Evolutionary conservation across 192 early-diverging fungal genomes (phyloP), one percentile per base, ranked within the genome.

Genomic region (Coemansia sp.): DNA sequence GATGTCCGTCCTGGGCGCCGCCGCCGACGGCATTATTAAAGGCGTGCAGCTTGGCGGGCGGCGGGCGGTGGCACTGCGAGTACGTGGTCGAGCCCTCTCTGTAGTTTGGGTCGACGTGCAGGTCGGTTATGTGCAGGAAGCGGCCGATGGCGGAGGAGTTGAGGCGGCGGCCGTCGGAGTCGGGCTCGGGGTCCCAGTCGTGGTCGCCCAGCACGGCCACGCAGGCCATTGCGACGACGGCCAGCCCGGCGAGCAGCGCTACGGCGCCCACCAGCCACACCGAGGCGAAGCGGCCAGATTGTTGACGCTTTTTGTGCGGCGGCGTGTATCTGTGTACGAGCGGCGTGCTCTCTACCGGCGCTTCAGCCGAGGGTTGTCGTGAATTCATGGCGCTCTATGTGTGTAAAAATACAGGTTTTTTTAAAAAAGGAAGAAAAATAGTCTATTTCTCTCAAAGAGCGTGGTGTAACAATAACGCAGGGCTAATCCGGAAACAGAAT

Each of bases 41-140:
- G 25, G 59, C 65, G n/a, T 27, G 54, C 43, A 41, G 62, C 27
- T 23, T 25, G 42, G 42, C 17, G 12, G 48, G 37, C 19, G 53
- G 51, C 23, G 4, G 25, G 21, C 49, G 55, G 58, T 86, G 88
- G 69, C 88, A 87, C n/a, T 82, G 76, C 12, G 82, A 80, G 43
- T 77, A 69, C 1, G 80, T 57, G 5, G 82, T 83, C 0, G 82
- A 70, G 14, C 86, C 85, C 7, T 59, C 47, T 0, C 46, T 4
- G 62, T 87, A 89, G 55, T 67, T 55, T 44, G 76, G 74, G 55
- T 91, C 87, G 9, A 86, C 74, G 67, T 90, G 88, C 19, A 90
- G 64, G 49, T 90, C 86, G 4, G 84, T 88, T n/a, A 90, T 85
- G 56, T 90, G 88, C 38, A 90, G 44, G 54, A 84, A 90, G 18